phyloP scores from a whole-genome alignment of 441 rosid genomes.

The Manihot esculenta region DNA sequence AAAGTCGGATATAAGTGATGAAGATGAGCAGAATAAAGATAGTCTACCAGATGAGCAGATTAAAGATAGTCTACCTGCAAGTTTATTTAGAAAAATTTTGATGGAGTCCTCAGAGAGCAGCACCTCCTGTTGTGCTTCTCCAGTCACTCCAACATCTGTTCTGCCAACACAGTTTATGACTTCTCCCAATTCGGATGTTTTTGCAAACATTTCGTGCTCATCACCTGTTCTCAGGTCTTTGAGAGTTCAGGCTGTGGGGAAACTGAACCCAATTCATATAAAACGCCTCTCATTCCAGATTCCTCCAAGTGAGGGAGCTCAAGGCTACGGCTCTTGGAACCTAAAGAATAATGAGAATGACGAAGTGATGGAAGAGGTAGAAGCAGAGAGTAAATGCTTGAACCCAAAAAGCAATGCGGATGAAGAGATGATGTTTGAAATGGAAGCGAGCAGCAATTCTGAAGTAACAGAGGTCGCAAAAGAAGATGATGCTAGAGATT shows the following conservation, averaged over 20 bases:
- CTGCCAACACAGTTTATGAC: conserved; percentile 52
- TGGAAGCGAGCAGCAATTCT: conserved; percentile 18
- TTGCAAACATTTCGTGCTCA: conserved; percentile 33
- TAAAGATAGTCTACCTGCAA: conserved; percentile 21
- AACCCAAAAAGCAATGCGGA: conserved; percentile 7
- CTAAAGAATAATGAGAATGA: conserved; percentile 18
- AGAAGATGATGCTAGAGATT: conserved; percentile 23
- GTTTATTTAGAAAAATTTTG: conserved; percentile 34
- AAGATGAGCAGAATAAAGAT: conserved; percentile 39
- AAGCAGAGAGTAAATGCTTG: conserved; percentile 10
- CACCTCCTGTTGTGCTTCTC: conserved; percentile 51
- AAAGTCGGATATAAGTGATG: conserved; percentile 63
- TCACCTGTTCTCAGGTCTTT: conserved; percentile 62
- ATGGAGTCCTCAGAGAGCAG: conserved; percentile 41
- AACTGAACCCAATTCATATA: conserved; percentile 61
- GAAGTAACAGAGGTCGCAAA: conserved; percentile 24
- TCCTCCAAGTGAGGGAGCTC: conserved; percentile 41
- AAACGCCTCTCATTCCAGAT: conserved; percentile 55
- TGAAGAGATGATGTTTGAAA: conserved; percentile 23
- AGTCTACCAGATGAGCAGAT: conserved; percentile 38
- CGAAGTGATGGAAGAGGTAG: conserved; percentile 19
- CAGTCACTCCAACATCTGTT: conserved; percentile 78
- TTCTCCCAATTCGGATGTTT: conserved; percentile 36
- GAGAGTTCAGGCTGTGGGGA: conserved; percentile 65
- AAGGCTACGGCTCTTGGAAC: conserved; percentile 20